Evolutionary conservation across 2,329 filamentous ascomycete species (phyloP), one percentile per base, ranked within the genome.

Genomic region (Pleomassaria siparia): DNA sequence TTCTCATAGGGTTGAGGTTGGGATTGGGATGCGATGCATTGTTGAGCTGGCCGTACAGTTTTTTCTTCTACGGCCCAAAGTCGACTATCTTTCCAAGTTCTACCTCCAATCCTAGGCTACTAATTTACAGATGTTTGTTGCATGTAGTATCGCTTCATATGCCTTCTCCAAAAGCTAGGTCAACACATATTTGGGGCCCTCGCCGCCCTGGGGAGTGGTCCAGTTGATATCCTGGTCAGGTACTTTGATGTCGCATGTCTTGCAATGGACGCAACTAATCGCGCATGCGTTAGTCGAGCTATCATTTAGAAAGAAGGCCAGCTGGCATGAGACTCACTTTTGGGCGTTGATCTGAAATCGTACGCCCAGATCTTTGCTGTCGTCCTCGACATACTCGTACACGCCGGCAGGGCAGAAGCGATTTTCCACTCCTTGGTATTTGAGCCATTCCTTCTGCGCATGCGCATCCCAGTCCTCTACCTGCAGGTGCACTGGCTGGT

Each of bases 171-270:
- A 43, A 32, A 4, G 25, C 29, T 47, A 72, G n/a, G 82, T 86
- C 72, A 85, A 77, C 44, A 79, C 76, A 61, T 86, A 86, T 66
- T 85, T 85, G 8, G 83, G 83, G 4, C 83, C 83, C 64, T 86
- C 94, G 43, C 92, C 94, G 56, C 94, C 91, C 69, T 96, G 91
- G 6, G 94, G 94, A 25, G 94, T 94, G 60, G 90, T 58, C 70
- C 72, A 96, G 72, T 96, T 96, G 74, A 99, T 97, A 68, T 97
- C 94, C 76, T 99, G 94, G 53, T 86, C 83, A 7, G 94, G 94
- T 13, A 90, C 92, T 77, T 99, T 99, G 76, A 99, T 99, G 72
- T 99, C 94, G 71, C 94, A 99, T 12, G 94, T 99, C 81, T 99
- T 99, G 81, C 94, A 99, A 75, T 99, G 94, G 56, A 99, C 95